Base-by-base conservation (phyloP, 176 grass and related monocot genomes). In the Ensete glaucum region DNA sequence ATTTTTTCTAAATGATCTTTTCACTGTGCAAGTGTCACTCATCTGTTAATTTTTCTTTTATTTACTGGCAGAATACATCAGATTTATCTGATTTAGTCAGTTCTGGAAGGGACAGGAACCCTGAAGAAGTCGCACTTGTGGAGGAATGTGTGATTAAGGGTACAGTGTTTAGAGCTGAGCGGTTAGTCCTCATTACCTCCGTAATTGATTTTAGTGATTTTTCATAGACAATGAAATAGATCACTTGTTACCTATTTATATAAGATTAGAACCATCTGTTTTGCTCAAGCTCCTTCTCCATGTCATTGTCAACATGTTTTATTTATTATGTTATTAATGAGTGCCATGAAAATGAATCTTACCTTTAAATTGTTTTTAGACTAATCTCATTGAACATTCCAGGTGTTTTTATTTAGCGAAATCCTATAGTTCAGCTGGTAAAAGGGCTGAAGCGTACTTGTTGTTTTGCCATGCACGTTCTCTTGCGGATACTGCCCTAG, bases 381-480 rank as follows among this genome's bases (percentile, higher is more conserved):
- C 21, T 52, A 58, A 53, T 77, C 10, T 74, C 24, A 29, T 29
- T 26, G 12, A 62, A 80, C 80, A 57, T 14, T 82, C 67, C 66
- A 98, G 94, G 80, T 98, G 94, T 83, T 98, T 98, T 73, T 98
- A 86, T 85, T 86, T 98, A 82, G 95, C 90, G 11, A 93, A 91
- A 78, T 98, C 90, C 71, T 98, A 98, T 73, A 93, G 95, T 89
- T 91, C 90, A 80, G 88, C 86, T 68, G 80, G 90, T 55, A 98
- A 98, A 89, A 93, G 88, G 84, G 73, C 90, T 57, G 95, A 98
- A 85, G 88, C 90, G 71, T 98, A 94, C 83, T 82, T 85, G 62
- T 81, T 98, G 53, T 93, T 93, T 82, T 87, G 84, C 59, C 76
- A 98, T 87, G 95, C 90, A 60, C 82, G 17, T 27, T 85, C 84